phyloP scores from a whole-genome alignment of 352 stramenopile genomes.

The Phytophthora ramorum region DNA sequence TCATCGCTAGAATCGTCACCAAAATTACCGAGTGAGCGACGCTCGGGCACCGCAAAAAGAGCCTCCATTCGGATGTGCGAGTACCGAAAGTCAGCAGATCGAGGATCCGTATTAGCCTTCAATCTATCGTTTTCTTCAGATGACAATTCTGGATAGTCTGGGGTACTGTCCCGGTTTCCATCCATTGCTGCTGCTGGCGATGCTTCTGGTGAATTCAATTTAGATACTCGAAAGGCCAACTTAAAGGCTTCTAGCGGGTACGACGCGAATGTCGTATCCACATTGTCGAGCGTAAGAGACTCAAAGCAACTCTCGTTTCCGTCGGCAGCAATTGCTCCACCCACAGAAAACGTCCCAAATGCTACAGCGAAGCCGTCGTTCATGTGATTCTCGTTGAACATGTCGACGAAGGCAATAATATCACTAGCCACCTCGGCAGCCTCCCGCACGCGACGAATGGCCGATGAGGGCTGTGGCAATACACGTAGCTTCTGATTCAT shows the following conservation, averaged over 20 bases:
- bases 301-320: constrained; percentile 57
- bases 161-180: background rate
- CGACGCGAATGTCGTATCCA: constrained; percentile 38
- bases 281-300: constrained; percentile 30
- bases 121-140: constrained; percentile 27
- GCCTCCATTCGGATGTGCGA: constrained; percentile 84
- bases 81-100: constrained; percentile 67
- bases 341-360: constrained; percentile 66
- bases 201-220: constrained; percentile 17
- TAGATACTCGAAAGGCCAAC: constrained; percentile 65
- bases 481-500: constrained; percentile 75
- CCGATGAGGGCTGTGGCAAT: constrained; percentile 64
- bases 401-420: constrained; percentile 54
- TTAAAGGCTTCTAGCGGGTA: constrained; percentile 69
- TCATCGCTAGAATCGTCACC: constrained; percentile 34
- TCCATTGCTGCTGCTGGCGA: constrained; percentile 5
- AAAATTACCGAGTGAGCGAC: constrained; percentile 14
- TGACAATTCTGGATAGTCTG: constrained; percentile 7
- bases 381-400: constrained; percentile 68
- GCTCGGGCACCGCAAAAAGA: constrained; percentile 59
- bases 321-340: constrained; percentile 36
- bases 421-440: constrained; percentile 39
- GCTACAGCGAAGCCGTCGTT: constrained; percentile 60
- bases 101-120: constrained; percentile 49
- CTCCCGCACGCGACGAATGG: constrained; percentile 39